Base-by-base conservation (phyloP, 2,329 filamentous ascomycete genomes). In the Simplicillium sp. region DNA sequence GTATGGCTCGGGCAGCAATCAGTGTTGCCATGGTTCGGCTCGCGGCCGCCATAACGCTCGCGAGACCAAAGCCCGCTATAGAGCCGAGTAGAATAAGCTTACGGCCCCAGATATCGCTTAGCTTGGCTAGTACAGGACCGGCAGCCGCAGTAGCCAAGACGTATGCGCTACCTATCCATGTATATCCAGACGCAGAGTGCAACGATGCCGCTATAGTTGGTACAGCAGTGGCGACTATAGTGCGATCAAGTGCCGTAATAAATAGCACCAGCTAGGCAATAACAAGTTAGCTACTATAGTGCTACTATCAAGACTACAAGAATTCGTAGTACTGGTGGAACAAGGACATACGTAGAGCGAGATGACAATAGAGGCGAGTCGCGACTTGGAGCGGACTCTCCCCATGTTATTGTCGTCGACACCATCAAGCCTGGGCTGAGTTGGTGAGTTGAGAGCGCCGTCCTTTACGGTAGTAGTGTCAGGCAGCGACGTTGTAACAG, bases 121-220 rank as follows among this genome's bases (percentile, higher is more conserved):
- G 56, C 47, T 72, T 73, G 20, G 78, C 80, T 82, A 80, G 85
- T 39, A 80, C 74, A 1, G 80, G 79, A 0, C 72, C 71, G 1
- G 69, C 67, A 58, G 63, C 74, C 0, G 79, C 75, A 52, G 75
- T 77, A 33, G 75, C 78, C n/a, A 86, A 70, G 4, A 84, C 65
- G 51, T 81, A 87, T 2, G 80, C 75, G 16, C 72, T 75, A 3
- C 82, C 82, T 42, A 87, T 77, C 83, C 82, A 86, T 18, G 75
- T 75, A 57, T 84, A 85, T 11, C 80, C 81, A 6, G 73, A 65
- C 2, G 74, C 72, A 4, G 80, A 81, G 20, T 73, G 54, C 38
- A 87, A 70, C 38, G 80, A 65, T 16, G 58, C 55, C 6, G 71
- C 66, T 43, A 82, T 81, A 3, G 73, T 75, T 0, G 78, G 77